Percentiles rank a stretch among this genome's conserved stretches.
Conservation (phyloP, 108 stramenopile genomes). For the Skeletonema potamos region DNA sequence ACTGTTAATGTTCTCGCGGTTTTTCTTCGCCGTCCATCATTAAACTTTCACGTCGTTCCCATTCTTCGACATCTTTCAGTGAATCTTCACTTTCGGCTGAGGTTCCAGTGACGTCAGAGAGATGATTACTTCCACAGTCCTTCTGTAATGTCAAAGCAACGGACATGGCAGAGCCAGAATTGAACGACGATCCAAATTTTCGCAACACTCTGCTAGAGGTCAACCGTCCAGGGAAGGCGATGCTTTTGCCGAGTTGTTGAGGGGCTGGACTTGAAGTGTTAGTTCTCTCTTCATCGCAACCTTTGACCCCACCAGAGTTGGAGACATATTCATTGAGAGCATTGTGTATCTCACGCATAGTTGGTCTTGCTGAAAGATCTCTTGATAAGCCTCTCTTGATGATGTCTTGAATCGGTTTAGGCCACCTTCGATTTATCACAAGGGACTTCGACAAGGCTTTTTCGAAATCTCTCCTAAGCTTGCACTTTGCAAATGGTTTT, state of each 20-base stretch:
- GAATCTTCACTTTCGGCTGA: no score
- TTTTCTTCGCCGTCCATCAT: no score
- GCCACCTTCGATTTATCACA: background rate
- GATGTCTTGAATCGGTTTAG: background rate
- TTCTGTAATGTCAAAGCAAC: no score
- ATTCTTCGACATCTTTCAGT: no score
- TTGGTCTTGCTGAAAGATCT: background rate
- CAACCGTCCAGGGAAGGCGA: background rate
- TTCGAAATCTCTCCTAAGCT: background rate
- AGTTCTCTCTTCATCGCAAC: background rate
- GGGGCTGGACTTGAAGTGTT: background rate
- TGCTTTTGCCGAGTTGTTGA: background rate
- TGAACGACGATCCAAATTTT: no score
- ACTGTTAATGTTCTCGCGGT: no score
- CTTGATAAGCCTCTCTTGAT: background rate
- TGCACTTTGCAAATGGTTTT: slow-evolving; percentile 23
- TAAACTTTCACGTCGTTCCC: no score
- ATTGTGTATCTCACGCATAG: background rate
- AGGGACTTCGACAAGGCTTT: background rate
- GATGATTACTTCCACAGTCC: no score
- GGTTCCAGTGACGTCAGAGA: no score
- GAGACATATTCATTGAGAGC: background rate
- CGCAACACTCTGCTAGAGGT: no score
- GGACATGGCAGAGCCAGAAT: no score
- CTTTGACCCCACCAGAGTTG: background rate